Evolutionary conservation across 164 flowering plant species (phyloP).

Genomic region (Akebia trifoliata): DNA sequence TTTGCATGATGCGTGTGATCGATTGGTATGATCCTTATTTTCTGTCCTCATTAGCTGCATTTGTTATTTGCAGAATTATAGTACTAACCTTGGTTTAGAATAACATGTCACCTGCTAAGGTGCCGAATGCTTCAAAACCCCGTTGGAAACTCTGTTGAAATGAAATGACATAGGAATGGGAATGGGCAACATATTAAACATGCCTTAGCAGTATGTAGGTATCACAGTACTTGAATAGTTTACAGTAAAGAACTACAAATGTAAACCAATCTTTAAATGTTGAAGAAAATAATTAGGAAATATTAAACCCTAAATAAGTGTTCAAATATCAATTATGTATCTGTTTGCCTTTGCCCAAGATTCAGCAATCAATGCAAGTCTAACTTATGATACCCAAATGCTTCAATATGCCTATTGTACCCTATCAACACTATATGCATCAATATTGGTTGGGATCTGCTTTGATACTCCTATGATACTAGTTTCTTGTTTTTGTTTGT

Average conservation of each 20-base stretch:
- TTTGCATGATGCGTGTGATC: constrained; percentile 97
- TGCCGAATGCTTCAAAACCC: neutral
- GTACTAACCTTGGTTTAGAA: neutral
- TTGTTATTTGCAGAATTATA: neutral
- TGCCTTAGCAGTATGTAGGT: neutral
- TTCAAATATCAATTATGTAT: neutral
- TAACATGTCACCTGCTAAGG: neutral
- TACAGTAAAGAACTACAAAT: neutral
- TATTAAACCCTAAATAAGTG: neutral
- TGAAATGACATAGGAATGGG: neutral
- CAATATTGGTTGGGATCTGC: no score
- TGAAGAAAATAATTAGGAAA: neutral
- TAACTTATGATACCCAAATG: no score
- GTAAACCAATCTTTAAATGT: neutral
- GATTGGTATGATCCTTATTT: constrained; percentile 52
- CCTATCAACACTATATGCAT: no score
- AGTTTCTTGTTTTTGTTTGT: no score
- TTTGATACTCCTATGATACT: no score
- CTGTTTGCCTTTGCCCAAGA: no score
- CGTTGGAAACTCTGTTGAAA: neutral
- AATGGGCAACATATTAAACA: neutral
- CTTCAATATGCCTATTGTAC: no score
- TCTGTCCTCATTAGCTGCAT: neutral
- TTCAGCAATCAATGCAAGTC: no score
- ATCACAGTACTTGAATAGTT: neutral